Conservation (phyloP, 2,329 filamentous ascomycete species). For the Helotiales sp. region DNA sequence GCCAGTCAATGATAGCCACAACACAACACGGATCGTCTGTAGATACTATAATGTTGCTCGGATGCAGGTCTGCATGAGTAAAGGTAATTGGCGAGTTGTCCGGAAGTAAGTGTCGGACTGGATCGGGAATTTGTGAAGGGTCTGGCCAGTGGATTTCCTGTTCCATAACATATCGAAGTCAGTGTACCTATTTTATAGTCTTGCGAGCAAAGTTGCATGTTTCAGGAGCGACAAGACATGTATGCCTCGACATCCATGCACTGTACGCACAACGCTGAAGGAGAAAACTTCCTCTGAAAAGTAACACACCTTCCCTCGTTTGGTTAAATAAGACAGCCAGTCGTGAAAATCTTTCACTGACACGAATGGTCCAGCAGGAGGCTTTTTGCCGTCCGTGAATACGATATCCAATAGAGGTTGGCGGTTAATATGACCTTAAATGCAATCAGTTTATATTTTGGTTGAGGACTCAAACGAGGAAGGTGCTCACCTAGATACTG, state of each 20-base stretch:
- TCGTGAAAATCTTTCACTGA: constrained; percentile 31
- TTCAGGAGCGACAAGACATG: no score
- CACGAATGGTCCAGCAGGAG: constrained; percentile 29
- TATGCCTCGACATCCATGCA: no score
- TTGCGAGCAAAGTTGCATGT: no score
- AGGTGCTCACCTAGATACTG: constrained; percentile 14
- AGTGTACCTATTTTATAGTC: no score
- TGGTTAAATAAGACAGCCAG: constrained; percentile 26
- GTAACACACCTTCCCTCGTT: no score
- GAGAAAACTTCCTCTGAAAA: no score
- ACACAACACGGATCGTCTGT: constrained; percentile 22
- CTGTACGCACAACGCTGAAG: no score
- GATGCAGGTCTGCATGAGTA: constrained; percentile 37
- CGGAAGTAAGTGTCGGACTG: constrained; percentile 25
- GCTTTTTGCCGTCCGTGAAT: constrained; percentile 21
- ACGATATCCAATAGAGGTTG: constrained; percentile 24
- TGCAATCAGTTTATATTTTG: not conserved
- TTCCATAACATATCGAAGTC: no score
- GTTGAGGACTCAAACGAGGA: not conserved
- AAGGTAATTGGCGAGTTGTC: constrained; percentile 35
- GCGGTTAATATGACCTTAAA: constrained; percentile 13
- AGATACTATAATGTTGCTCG: constrained; percentile 38
- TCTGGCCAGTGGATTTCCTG: constrained; percentile 21
- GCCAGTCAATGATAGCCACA: constrained; percentile 36
- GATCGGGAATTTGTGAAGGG: constrained; percentile 26